Percentiles rank a stretch among this genome's conserved stretches.
Evolutionary conservation across 257 asterid species (phyloP).

Genomic region (Petunia secreta): DNA sequence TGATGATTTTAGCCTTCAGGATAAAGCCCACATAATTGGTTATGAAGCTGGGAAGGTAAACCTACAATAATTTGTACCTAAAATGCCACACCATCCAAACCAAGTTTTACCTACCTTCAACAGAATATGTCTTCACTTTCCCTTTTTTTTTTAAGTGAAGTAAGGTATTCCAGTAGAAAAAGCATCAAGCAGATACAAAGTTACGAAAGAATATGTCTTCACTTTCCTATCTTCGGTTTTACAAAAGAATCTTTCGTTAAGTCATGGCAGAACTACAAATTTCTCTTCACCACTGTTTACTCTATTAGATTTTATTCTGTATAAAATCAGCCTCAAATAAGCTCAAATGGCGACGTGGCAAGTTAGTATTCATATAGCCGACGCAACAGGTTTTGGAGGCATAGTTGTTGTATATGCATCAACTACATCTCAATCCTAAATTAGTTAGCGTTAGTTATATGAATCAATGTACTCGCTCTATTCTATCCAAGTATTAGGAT

Average conservation of each 20-base stretch:
- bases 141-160: not conserved
- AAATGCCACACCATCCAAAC: not conserved
- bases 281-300: not conserved
- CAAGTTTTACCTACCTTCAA: not conserved
- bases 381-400: too few relatives aligned
- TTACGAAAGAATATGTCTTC: too few relatives aligned
- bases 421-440: not conserved
- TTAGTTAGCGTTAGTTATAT: not conserved
- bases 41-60: not conserved
- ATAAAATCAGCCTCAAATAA: too few relatives aligned
- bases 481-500: not conserved
- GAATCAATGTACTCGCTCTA: not conserved
- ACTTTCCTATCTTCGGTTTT: too few relatives aligned
- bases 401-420: not conserved
- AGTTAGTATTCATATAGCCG: too few relatives aligned
- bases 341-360: too few relatives aligned
- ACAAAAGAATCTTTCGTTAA: too few relatives aligned
- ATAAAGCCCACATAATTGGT: not conserved
- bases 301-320: not conserved
- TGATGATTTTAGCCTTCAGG: not conserved
- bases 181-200: too few relatives aligned
- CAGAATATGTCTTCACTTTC: not conserved
- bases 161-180: not conserved
- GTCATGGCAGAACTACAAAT: not conserved
- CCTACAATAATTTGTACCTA: not conserved